Base-by-base conservation (phyloP, 208 protist genomes). In the Leishmania tarentolae region DNA sequence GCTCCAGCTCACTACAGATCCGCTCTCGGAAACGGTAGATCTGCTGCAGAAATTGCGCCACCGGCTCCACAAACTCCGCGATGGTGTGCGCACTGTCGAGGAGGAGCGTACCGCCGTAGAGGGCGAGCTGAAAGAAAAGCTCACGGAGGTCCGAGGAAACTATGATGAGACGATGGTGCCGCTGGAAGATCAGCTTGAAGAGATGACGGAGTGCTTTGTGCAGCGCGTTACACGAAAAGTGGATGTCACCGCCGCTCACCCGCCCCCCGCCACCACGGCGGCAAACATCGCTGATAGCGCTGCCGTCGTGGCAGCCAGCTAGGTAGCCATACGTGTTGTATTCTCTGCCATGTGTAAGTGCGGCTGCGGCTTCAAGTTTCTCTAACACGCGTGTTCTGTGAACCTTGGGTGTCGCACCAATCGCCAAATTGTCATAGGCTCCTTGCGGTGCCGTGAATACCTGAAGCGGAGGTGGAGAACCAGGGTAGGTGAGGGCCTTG, bases 131-230 rank as follows among this genome's bases (percentile, higher is more conserved):
- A 28, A 78, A 2, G 76, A 28, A 15, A 88, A 89, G 70, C 52
- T 93, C 21, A 50, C 81, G 17, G 88, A 92, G 61, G 85, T 96
- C 44, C 91, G 86, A 17, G 77, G 81, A 40, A 89, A 90, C 83
- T 96, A 96, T 77, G 93, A 96, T 79, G 85, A 83, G 63, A 94
- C 93, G 15, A 96, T 96, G 93, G 82, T 94, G 74, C 85, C 93
- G 19, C 81, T 96, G 40, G 83, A 96, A 59, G 90, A 93, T 47
- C 80, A 87, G 71, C 81, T 96, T 17, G 93, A 94, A 78, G 83
- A 87, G 24, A 79, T 86, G 73, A 94, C 91, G 24, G 84, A 82
- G 47, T 86, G 85, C 35, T 95, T 96, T 85, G 28, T 90, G 31
- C 66, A 70, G 44, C 76, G 85, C 78, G 79, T 87, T 37, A 74